phyloP scores from a whole-genome alignment of 768 basidiomycete species.

The Boletus coccyginus region DNA sequence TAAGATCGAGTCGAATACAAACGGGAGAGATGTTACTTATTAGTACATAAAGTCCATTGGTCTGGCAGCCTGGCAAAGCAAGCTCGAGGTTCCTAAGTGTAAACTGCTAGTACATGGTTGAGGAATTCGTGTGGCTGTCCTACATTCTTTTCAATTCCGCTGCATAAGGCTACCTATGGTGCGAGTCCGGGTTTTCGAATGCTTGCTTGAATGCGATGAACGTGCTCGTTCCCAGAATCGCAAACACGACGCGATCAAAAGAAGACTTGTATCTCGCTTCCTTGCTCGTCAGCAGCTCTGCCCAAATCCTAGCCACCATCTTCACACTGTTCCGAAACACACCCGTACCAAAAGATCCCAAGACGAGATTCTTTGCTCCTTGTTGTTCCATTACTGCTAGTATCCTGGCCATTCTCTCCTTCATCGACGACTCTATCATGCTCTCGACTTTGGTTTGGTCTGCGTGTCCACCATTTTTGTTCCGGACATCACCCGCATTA shows the following conservation, averaged over 20 bases:
- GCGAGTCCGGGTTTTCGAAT: slow-evolving; percentile 26
- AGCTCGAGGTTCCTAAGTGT: too few species aligned
- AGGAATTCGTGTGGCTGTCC: neutral
- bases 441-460: slow-evolving; percentile 21
- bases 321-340: slow-evolving; percentile 66
- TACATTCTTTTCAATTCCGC: neutral
- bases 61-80: too few species aligned
- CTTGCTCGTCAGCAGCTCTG: slow-evolving; percentile 49
- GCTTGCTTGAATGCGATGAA: slow-evolving; percentile 40
- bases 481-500: slow-evolving; percentile 56
- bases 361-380: slow-evolving; percentile 56
- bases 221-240: slow-evolving; percentile 54
- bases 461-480: slow-evolving; percentile 15
- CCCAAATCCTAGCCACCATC: slow-evolving; percentile 62
- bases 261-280: slow-evolving; percentile 53
- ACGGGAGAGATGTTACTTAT: too few species aligned
- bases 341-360: slow-evolving; percentile 79
- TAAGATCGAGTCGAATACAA: too few species aligned
- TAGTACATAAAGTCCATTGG: too few species aligned
- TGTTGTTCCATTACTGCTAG: slow-evolving; percentile 62
- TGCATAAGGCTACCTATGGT: neutral
- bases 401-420: slow-evolving; percentile 68
- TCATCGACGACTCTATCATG: slow-evolving; percentile 56
- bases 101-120: neutral
- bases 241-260: slow-evolving; percentile 67